Percentiles rank a stretch among this genome's conserved stretches.
phyloP scores from a whole-genome alignment of 768 basidiomycete species.

The Russula sp. region DNA sequence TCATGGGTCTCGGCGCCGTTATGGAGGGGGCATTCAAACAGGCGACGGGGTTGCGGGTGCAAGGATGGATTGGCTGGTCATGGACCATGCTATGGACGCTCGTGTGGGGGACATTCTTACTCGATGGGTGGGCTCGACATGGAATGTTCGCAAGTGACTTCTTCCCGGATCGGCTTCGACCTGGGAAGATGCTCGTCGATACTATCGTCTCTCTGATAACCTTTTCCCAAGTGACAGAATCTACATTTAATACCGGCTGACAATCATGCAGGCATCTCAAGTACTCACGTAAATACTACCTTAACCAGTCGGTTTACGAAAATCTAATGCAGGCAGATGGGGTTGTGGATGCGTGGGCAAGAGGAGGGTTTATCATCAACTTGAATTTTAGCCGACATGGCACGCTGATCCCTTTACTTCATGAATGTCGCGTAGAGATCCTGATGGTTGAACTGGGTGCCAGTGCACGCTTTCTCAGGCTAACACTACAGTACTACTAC shows the following conservation, averaged over 20 bases:
- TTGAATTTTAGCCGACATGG: too few species aligned
- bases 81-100: slow-evolving; percentile 49
- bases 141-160: slow-evolving; percentile 7
- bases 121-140: slow-evolving; percentile 11
- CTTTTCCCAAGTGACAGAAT: not conserved
- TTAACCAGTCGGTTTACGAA: too few species aligned
- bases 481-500: too few species aligned
- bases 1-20: slow-evolving; percentile 48
- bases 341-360: too few species aligned
- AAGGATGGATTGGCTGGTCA: slow-evolving; percentile 43
- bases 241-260: not conserved
- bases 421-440: too few species aligned
- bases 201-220: not conserved
- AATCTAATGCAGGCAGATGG: too few species aligned
- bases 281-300: too few species aligned
- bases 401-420: too few species aligned
- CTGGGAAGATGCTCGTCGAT: slow-evolving; percentile 3
- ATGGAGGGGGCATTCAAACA: slow-evolving; percentile 45
- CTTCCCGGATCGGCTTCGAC: not conserved
- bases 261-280: too few species aligned
- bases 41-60: slow-evolving; percentile 40
- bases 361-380: too few species aligned
- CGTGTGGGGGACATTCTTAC: slow-evolving; percentile 32
- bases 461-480: too few species aligned
- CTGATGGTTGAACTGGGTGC: too few species aligned